Evolutionary conservation across 345 rosid species (phyloP).

Genomic region (Excoecaria cochinchinensis): DNA sequence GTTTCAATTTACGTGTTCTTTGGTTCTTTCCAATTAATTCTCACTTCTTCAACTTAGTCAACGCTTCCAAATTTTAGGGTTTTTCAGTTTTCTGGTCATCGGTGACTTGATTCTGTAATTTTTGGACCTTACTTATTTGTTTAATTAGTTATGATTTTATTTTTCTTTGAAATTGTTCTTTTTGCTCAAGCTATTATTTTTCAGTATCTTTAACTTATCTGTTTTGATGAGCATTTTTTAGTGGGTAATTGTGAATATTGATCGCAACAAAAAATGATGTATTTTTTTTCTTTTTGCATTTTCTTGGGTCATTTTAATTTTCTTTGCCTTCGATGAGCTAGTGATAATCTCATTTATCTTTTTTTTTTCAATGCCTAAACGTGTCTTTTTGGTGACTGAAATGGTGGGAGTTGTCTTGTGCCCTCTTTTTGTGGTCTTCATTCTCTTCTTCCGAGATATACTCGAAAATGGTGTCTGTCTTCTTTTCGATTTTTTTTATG

Average conservation of each 20-base stretch:
- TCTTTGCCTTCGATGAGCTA: neutral
- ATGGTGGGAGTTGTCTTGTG: neutral
- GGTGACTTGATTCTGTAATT: neutral
- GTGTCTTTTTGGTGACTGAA: neutral
- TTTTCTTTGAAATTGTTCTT: conserved; percentile 1
- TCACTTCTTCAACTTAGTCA: conserved; percentile 16
- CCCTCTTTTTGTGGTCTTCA: neutral
- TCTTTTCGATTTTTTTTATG: neutral
- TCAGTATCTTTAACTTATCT: neutral
- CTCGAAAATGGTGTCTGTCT: neutral
- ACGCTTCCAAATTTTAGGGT: conserved; percentile 15
- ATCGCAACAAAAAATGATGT: neutral
- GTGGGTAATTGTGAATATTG: too few relatives aligned
- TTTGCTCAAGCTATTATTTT: neutral
- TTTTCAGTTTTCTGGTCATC: neutral
- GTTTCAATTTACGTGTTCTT: neutral
- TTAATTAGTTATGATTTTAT: neutral
- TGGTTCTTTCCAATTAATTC: neutral
- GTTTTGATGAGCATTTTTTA: too few relatives aligned
- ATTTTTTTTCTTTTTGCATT: too few relatives aligned
- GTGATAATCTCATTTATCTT: neutral
- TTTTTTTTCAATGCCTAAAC: neutral
- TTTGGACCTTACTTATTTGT: neutral
- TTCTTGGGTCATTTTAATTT: neutral
- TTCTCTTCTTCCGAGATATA: neutral